Evolutionary conservation across 2,329 filamentous ascomycete species (phyloP), one percentile per base, ranked within the genome.

Genomic region (Camptophora hylomeconis): DNA sequence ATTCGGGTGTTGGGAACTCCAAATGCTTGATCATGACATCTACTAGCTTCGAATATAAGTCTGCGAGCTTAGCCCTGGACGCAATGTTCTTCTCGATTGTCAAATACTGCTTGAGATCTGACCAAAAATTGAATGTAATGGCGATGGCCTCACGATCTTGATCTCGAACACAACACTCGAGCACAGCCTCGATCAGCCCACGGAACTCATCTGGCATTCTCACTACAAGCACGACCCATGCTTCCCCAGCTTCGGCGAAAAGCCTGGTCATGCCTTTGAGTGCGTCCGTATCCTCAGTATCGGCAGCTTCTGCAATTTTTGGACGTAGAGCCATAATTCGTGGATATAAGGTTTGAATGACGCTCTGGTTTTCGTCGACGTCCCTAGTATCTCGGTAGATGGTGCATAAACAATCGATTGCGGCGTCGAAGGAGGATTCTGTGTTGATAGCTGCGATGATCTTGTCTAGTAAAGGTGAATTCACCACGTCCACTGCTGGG

Each of bases 91-190:
- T 78, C 19, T 95, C 87, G 30, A 98, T 57, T 2, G 86, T 84
- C 26, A 98, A 66, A 51, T 92, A 94, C 52, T 94, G 84, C 63
- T 98, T 98, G 25, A 98, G 68, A 50, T 98, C 89, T 51, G 92
- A 95, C 89, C 89, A 98, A 60, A 98, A 95, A 42, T 74, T 75
- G 57, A 98, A 98, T 0, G 92, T 98, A 46, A 89, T 75, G 30
- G 83, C 81, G 39, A 98, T 84, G 4, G 86, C 83, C 42, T 98
- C 89, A 37, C 80, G 74, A 30, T 94, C 87, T 50, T 75, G 75
- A 53, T 98, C 89, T 42, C 80, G 71, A 7, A 79, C 72, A 36
- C 82, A 86, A 48, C 84, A 93, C 57, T 95, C 86, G n/a, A 95
- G 67, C 10, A 98, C 75, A 5, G 80, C 75, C 46, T 94, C 84